These are phyloP conservation scores for Bruguiera hainesii DNA, from an alignment of 441 rosid species.

Conservation along the genomic window DNA sequence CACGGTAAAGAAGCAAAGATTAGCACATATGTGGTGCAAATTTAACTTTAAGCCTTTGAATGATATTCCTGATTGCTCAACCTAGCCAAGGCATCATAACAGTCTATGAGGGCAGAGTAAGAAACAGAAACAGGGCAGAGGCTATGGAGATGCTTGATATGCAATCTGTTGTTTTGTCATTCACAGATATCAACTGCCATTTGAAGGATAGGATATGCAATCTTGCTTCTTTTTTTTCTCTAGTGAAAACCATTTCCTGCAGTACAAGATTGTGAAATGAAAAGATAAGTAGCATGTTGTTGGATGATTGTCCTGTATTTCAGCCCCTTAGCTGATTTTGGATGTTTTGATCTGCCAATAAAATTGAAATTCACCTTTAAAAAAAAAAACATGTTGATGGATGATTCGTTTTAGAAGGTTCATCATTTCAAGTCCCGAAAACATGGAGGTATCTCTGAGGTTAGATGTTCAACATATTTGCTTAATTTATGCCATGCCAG, in stretches of 20 bases:
- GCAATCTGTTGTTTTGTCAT: background rate
- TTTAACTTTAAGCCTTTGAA: background rate
- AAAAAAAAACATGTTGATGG: too few relatives aligned
- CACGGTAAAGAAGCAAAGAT: background rate
- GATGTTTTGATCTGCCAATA: too few relatives aligned
- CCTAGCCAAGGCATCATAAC: background rate
- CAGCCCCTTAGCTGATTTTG: too few relatives aligned
- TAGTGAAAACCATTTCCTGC: conserved; percentile 20
- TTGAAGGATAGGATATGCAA: background rate
- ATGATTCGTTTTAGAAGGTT: too few relatives aligned
- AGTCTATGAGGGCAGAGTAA: too few relatives aligned
- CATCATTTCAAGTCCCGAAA: too few relatives aligned
- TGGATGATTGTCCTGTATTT: too few relatives aligned
- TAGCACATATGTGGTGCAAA: background rate
- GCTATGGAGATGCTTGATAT: background rate
- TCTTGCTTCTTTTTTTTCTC: conserved; percentile 5
- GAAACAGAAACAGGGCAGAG: background rate
- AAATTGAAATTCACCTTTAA: too few relatives aligned
- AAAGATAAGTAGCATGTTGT: too few relatives aligned
- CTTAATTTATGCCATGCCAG: too few relatives aligned
- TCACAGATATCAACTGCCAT: background rate
- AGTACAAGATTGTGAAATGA: background rate
- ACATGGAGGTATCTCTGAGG: too few relatives aligned
- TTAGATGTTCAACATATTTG: too few relatives aligned
- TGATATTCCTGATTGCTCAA: background rate